These are phyloP conservation scores for Orbilia ellipsospora DNA, from an alignment of 2,329 filamentous ascomycete genomes.

Conservation along the genomic window DNA sequence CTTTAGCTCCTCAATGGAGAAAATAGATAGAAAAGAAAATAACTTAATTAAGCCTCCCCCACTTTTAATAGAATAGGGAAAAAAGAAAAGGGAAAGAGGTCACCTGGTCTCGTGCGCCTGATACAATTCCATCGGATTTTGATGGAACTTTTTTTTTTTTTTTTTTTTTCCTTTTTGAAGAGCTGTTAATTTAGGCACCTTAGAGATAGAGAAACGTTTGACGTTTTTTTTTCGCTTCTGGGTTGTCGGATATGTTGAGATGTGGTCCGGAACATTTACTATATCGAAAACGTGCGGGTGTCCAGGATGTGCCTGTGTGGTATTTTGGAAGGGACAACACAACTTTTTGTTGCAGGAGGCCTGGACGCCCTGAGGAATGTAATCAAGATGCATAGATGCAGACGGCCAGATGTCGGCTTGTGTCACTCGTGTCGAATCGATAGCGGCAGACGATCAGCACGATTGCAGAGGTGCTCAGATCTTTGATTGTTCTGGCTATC, in stretches of 20 bases:
- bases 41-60: too few relatives aligned
- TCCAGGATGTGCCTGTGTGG: conserved; percentile 17
- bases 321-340: conserved; percentile 42
- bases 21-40: neutral
- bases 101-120: conserved; percentile 43
- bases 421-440: too few relatives aligned
- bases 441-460: too few relatives aligned
- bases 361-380: too few relatives aligned
- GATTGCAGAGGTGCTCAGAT: too few relatives aligned
- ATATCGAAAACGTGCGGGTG: conserved; percentile 29
- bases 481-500: too few relatives aligned
- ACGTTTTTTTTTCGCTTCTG: conserved; percentile 25
- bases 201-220: neutral
- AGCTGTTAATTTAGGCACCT: conserved; percentile 17
- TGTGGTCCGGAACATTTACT: conserved; percentile 55
- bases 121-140: conserved; percentile 6
- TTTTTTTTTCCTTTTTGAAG: neutral
- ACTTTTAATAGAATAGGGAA: too few relatives aligned
- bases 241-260: conserved; percentile 49
- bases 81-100: conserved; percentile 8
- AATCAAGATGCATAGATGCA: too few relatives aligned
- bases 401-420: too few relatives aligned
- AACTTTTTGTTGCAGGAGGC: conserved; percentile 3
- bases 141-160: conserved; percentile 6
- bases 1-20: conserved; percentile 15